These are phyloP conservation scores for Anthracocystis panici-leucophaei DNA, from an alignment of 1,284 basidiomycete species.

Conservation along the genomic window DNA sequence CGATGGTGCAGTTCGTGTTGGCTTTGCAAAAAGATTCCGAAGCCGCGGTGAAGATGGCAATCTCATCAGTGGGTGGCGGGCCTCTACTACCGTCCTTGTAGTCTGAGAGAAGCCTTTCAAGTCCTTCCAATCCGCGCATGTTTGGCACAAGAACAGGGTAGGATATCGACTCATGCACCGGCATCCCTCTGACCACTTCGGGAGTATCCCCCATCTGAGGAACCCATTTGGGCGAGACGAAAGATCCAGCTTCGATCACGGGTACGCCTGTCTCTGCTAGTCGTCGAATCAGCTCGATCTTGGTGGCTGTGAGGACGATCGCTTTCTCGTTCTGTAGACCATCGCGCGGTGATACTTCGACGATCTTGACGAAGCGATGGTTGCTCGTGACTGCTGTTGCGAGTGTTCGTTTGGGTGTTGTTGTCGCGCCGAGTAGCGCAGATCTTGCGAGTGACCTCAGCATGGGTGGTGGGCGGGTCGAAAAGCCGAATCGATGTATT, in stretches of 20 bases:
- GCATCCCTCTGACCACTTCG: slow-evolving; percentile 75
- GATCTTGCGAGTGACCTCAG: slow-evolving; percentile 15
- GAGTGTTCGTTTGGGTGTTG: slow-evolving; percentile 9
- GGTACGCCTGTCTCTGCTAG: slow-evolving; percentile 79
- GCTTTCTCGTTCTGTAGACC: slow-evolving; percentile 90
- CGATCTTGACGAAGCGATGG: slow-evolving; percentile 72
- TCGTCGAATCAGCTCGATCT: slow-evolving; percentile 83
- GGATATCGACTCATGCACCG: slow-evolving; percentile 74
- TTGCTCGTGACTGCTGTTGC: slow-evolving; percentile 20
- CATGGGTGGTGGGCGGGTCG: slow-evolving; percentile 6
- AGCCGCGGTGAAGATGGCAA: slow-evolving; percentile 89
- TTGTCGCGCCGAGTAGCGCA: not conserved
- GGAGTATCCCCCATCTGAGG: slow-evolving; percentile 72
- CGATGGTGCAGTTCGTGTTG: slow-evolving; percentile 84
- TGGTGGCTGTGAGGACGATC: slow-evolving; percentile 80
- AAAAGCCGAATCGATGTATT: not conserved
- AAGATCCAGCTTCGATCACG: slow-evolving; percentile 88
- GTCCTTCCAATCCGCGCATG: slow-evolving; percentile 74
- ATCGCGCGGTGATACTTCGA: slow-evolving; percentile 92
- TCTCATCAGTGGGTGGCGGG: slow-evolving; percentile 77
- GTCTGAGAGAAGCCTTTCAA: slow-evolving; percentile 33
- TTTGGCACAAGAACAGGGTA: slow-evolving; percentile 91
- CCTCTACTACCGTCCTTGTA: slow-evolving; percentile 1
- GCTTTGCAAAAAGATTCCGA: slow-evolving; percentile 85
- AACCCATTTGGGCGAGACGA: slow-evolving; percentile 85